Conservation (phyloP, 495 filamentous ascomycete species). For the Tuber borchii region DNA sequence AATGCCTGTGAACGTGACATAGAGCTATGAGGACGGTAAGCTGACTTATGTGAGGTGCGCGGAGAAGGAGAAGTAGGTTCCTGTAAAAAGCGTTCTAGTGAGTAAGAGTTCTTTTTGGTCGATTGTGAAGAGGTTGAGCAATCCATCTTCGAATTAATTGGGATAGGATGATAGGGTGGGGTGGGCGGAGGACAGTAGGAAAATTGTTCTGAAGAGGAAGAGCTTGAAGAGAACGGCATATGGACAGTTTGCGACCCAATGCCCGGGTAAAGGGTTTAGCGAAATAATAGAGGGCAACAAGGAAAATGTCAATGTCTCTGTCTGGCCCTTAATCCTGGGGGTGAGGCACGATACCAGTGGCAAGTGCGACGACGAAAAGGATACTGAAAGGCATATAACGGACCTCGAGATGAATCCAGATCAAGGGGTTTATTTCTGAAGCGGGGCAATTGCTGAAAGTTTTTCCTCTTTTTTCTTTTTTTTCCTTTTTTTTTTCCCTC, state of each 20-base stretch:
- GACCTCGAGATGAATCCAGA: background rate
- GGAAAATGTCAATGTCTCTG: constrained; percentile 1
- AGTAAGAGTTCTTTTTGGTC: constrained; percentile 38
- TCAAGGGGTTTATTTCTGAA: background rate
- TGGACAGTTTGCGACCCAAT: constrained; percentile 3
- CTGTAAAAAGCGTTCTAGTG: constrained; percentile 41
- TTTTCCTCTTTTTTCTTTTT: constrained; percentile 1
- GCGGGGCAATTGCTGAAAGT: constrained; percentile 4
- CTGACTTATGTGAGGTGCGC: constrained; percentile 1
- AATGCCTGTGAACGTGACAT: constrained; percentile 11
- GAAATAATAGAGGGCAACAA: background rate
- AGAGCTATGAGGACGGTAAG: constrained; percentile 2
- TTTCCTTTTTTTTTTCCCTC: background rate
- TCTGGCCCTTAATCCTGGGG: background rate
- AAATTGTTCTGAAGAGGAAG: constrained; percentile 26
- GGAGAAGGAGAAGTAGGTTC: constrained; percentile 33
- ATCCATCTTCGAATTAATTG: constrained; percentile 25
- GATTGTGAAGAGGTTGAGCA: constrained; percentile 17
- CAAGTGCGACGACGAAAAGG: background rate
- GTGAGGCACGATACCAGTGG: background rate
- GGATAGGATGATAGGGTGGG: constrained; percentile 33
- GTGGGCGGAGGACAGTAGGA: constrained; percentile 28
- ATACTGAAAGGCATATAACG: background rate
- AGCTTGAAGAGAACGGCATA: background rate
- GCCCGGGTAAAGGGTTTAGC: background rate